phyloP scores from a whole-genome alignment of 192 early-diverging fungal genomes.

The Rhizophlyctis rosea region DNA sequence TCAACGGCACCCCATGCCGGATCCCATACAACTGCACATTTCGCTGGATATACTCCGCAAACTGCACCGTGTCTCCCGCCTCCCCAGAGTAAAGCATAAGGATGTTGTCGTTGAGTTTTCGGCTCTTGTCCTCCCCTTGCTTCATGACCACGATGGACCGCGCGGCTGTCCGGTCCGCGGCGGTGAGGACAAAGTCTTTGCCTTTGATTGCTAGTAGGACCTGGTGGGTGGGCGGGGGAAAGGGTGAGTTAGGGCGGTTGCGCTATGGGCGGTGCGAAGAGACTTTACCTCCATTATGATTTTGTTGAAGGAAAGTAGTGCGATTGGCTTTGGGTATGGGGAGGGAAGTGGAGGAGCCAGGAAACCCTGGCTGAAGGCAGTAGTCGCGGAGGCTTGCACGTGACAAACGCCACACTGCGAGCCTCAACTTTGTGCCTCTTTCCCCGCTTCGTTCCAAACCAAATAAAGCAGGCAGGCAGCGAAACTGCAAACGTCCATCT shows the following conservation, averaged over 20 bases:
- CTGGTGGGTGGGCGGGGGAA: constrained; percentile 7
- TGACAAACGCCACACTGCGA: no score
- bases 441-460: no score
- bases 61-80: constrained; percentile 88
- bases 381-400: no score
- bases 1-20: constrained; percentile 79
- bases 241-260: neutral
- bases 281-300: neutral
- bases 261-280: no score
- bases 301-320: neutral
- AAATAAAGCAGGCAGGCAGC: no score
- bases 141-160: constrained; percentile 92
- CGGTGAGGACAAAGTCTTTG: constrained; percentile 89
- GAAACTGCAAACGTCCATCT: no score
- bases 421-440: no score
- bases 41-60: constrained; percentile 93
- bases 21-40: constrained; percentile 90
- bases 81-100: constrained; percentile 86
- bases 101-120: constrained; percentile 75
- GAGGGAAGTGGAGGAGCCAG: no score
- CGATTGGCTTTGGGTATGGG: no score
- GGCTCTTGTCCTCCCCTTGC: constrained; percentile 86
- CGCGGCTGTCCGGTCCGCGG: constrained; percentile 71
- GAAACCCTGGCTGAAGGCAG: no score
- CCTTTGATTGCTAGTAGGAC: constrained; percentile 85